A percentile compares a stretch with the other conserved stretches of the same genome.
phyloP scores from a whole-genome alignment of 2,329 filamentous ascomycete species.

The Pseudogymnoascus sp. region DNA sequence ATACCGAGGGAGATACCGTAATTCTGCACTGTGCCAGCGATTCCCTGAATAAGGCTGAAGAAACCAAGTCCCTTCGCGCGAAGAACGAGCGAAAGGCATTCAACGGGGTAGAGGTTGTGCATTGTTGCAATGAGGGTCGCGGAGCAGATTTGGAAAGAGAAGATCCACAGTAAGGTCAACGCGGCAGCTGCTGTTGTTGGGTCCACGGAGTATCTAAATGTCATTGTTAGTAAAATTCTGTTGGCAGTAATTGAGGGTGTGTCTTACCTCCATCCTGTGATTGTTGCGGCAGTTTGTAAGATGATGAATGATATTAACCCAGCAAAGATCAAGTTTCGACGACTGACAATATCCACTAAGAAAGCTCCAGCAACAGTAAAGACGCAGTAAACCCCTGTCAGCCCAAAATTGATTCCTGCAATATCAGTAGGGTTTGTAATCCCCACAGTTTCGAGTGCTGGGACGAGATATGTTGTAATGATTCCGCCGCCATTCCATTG shows the following conservation, averaged over 20 bases:
- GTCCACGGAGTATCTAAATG: conserved; percentile 29
- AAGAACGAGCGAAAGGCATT: conserved; percentile 37
- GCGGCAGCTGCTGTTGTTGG: conserved; percentile 31
- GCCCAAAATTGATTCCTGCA: conserved; percentile 38
- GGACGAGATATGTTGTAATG: conserved; percentile 36
- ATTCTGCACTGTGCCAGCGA: conserved; percentile 36
- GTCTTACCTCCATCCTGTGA: conserved; percentile 38
- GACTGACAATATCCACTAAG: conserved; percentile 37
- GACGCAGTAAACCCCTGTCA: conserved; percentile 40
- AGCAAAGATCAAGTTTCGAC: conserved; percentile 39
- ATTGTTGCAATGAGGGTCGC: conserved; percentile 41
- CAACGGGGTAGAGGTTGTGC: conserved; percentile 42
- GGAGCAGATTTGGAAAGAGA: conserved; percentile 41
- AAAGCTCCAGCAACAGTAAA: conserved; percentile 39
- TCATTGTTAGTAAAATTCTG: not conserved
- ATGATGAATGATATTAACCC: conserved; percentile 38
- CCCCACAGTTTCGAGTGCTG: conserved; percentile 37
- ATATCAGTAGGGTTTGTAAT: conserved; percentile 33
- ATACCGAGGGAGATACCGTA: conserved; percentile 44
- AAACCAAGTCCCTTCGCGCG: conserved; percentile 41
- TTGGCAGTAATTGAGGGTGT: not conserved
- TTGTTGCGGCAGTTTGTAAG: conserved; percentile 39
- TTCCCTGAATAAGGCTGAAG: conserved; percentile 39
- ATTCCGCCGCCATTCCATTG: conserved; percentile 43
- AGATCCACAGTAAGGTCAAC: conserved; percentile 42